Base-by-base conservation (phyloP, 2,329 filamentous ascomycete genomes). In the Didymella segeticola region DNA sequence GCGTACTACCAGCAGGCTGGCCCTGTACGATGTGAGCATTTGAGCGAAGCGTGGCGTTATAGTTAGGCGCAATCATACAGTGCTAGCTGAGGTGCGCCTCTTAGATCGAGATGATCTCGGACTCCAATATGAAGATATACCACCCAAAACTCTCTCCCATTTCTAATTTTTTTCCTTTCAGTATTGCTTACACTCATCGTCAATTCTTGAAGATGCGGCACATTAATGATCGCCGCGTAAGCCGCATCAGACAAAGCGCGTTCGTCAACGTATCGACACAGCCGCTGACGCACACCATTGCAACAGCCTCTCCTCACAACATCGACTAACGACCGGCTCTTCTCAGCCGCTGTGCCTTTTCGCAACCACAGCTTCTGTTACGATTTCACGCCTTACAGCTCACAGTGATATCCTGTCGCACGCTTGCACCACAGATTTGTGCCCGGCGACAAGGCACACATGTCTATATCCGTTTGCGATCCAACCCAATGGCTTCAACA, bases 271-370 rank as follows among this genome's bases (percentile, higher is more conserved):
- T 23, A 37, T 49, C 45, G n/a, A 39, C 23, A 38, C 45, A 49
- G 45, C 51, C 41, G 41, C 51, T 49, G 51, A 54, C 51, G 51
- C 51, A 54, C 45, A 46, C 41, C 27, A 45, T 27, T 43, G n/a
- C 34, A 15, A 33, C 33, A 29, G 26, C n/a, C 15, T 31, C 37
- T 27, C 20, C 26, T 20, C 11, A 31, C 25, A 43, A 36, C 37
- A 27, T 15, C 26, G 19, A 43, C 41, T 29, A 11, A 11, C 15
- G 15, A 25, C 19, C 30, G 23, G 4, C 25, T 46, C 34, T 30
- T 42, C n/a, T 23, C 27, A 46, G 29, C 17, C 8, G 10, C 15
- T 8, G n/a, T n/a, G 20, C 26, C 8, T 11, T 14, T 33, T 46
- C 17, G 29, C 22, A 33, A 4, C 25, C 15, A 15, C 15, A 14